Base-by-base conservation (phyloP, 495 filamentous ascomycete species). In the Parathielavia hyrcaniae region DNA sequence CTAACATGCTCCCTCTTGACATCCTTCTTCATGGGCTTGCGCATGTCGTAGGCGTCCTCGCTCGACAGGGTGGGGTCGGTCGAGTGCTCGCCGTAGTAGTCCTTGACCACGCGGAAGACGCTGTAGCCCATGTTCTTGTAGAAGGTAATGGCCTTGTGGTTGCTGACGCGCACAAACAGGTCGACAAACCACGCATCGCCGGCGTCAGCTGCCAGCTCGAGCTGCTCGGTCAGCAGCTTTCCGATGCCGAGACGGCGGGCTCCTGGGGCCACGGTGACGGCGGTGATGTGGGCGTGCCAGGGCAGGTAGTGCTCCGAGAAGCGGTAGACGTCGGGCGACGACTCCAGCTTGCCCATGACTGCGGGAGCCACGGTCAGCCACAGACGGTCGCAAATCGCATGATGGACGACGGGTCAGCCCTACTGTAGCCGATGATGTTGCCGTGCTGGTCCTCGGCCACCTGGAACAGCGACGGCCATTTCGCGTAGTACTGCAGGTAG, bases 211-310 rank as follows among this genome's bases (percentile, higher is more conserved):
- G 80, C 83, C 16, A 86, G 79, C 72, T 97, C 91, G 41, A 98
- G 81, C 47, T 86, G 82, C 67, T 84, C 79, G 6, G 87, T 90
- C 30, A 97, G 79, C 30, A 80, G 80, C 50, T 85, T 86, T 30
- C 92, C 93, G 48, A 96, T 86, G 23, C 93, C 92, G 22, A 91
- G 82, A 30, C 92, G 84, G 17, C 92, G 85, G 57, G 86, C 89
- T 63, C 86, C 82, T 0, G 93, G 93, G 14, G 91, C 88, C 23
- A 98, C 89, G 4, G 93, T 97, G 17, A 98, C 78, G 40, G 91
- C 91, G 17, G 93, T 98, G 73, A 98, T 95, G 74, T 98, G 93
- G 32, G 91, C 93, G 73, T 97, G 93, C 88, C 90, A 97, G 23
- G 95, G 91, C 19, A 92, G 87, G 72, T 92, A 96, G 74, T 95